These are phyloP conservation scores for Ophiostoma sp. DNA, from an alignment of 2,329 filamentous ascomycete genomes.

Conservation along the genomic window DNA sequence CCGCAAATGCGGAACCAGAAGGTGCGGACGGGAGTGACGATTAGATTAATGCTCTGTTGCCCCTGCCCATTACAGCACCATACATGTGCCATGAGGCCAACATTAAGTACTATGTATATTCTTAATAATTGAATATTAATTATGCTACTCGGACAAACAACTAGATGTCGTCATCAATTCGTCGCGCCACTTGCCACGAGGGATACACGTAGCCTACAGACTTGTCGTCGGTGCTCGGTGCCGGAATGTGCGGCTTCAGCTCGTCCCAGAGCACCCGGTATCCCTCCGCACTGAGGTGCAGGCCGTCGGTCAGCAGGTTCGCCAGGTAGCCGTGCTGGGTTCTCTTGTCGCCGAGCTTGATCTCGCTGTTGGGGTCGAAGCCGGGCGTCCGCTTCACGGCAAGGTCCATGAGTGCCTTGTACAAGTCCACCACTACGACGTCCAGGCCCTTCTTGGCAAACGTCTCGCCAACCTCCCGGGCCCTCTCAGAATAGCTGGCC, in stretches of 20 bases:
- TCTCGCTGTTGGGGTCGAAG: conserved; percentile 47
- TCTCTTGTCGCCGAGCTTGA: conserved; percentile 47
- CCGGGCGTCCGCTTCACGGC: conserved; percentile 54
- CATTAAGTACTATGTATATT: too few species aligned
- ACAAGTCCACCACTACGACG: conserved; percentile 71
- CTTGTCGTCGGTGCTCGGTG: conserved; percentile 38
- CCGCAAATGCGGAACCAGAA: background rate
- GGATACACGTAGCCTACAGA: conserved; percentile 41
- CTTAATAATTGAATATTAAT: too few species aligned
- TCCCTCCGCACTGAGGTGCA: conserved; percentile 52
- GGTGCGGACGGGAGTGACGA: background rate
- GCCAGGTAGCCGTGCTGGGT: conserved; percentile 48
- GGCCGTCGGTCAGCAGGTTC: conserved; percentile 51
- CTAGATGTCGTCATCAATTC: background rate
- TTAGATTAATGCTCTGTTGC: background rate
- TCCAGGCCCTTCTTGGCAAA: conserved; percentile 65
- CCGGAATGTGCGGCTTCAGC: conserved; percentile 45
- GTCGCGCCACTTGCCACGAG: conserved; percentile 40
- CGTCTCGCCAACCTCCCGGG: conserved; percentile 63
- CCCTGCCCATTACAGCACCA: background rate
- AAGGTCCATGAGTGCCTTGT: conserved; percentile 69
- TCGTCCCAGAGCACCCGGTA: conserved; percentile 50
- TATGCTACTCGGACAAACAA: background rate
- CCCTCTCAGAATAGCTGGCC: conserved; percentile 53
- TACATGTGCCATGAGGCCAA: background rate